Evolutionary conservation across 495 filamentous ascomycete genomes (phyloP), one percentile per base, ranked within the genome.

Genomic region (Polyplosphaeria fusca): DNA sequence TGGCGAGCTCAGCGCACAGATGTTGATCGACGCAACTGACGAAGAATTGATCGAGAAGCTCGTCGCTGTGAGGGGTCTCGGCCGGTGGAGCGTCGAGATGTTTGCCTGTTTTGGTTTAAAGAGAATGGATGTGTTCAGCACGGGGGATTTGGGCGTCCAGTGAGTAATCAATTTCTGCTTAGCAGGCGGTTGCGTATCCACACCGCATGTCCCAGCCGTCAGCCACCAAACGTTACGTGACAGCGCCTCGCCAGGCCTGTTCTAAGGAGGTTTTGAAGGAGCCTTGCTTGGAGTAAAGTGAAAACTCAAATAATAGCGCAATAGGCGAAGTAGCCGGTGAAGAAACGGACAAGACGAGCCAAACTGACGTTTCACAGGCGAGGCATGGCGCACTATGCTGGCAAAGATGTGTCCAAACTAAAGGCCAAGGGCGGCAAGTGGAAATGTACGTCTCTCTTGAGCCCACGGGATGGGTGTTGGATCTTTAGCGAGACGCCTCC

Each of bases 61-160:
- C 56, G 86, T 81, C n/a, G 86, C 87, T 18, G 90, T 98, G 27
- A 76, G 91, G 28, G 93, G 93, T 3, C 70, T 98, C 46, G 93
- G 93, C 2, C 77, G 73, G 57, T 97, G 94, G 93, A 89, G 85
- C 48, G 93, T 92, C 19, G 58, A 61, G 28, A 61, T 61, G 58
- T 98, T 98, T 37, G 58, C 58, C 0, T 61, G 58, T 40, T 61
- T 61, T 39, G 58, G 58, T 0, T 42, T 61, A 40, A 96, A 95
- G 78, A 78, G 94, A 22, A 85, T 87, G 77, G 92, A 97, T 76
- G 86, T 98, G 23, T 95, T 98, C 65, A 89, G 86, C 4, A 84
- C 86, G 14, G 94, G 93, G 0, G 93, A 98, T 76, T 70, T 98
- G 66, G 93, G 93, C 14, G 89, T 98, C 47, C 91, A 96, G 83